phyloP scores from a whole-genome alignment of 441 rosid species.

The Pelargonium citronellum region DNA sequence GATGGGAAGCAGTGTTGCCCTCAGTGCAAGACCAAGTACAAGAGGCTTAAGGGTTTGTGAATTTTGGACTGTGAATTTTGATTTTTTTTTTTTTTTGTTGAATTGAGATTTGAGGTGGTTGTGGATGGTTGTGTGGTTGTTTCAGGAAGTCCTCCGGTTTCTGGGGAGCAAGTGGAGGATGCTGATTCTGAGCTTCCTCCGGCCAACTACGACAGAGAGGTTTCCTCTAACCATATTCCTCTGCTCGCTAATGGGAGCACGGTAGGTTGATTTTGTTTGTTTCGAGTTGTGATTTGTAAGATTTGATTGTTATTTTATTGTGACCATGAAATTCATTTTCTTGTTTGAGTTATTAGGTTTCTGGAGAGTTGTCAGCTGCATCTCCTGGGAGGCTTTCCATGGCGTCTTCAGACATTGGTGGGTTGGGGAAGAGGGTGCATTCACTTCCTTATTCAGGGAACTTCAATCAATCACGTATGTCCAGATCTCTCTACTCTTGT shows the following conservation, averaged over 20 bases:
- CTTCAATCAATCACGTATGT: constrained; percentile 55
- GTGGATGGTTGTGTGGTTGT: no score
- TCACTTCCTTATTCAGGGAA: constrained; percentile 45
- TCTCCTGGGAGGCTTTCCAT: constrained; percentile 87
- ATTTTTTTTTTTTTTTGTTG: background rate
- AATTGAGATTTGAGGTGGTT: no score
- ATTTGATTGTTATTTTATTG: no score
- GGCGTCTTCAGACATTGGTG: constrained; percentile 68
- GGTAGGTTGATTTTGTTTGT: no score
- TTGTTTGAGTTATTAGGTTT: constrained; percentile 37
- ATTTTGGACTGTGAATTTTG: background rate
- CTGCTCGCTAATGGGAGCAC: constrained; percentile 28
- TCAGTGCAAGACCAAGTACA: constrained; percentile 90
- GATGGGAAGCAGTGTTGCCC: constrained; percentile 92
- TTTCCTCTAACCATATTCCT: constrained; percentile 72
- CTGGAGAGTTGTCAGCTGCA: constrained; percentile 94
- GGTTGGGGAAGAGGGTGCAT: constrained; percentile 49
- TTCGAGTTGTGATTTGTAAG: no score
- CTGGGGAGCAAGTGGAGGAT: constrained; percentile 33
- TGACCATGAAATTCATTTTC: constrained; percentile 28
- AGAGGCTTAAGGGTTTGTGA: constrained; percentile 65
- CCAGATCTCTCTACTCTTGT: background rate
- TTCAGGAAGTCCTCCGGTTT: no score
- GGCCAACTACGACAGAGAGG: constrained; percentile 76
- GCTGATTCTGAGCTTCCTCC: constrained; percentile 28